Base-by-base conservation (phyloP, 163 green algal genomes). In the Coccomyxa subellipsoidea region DNA sequence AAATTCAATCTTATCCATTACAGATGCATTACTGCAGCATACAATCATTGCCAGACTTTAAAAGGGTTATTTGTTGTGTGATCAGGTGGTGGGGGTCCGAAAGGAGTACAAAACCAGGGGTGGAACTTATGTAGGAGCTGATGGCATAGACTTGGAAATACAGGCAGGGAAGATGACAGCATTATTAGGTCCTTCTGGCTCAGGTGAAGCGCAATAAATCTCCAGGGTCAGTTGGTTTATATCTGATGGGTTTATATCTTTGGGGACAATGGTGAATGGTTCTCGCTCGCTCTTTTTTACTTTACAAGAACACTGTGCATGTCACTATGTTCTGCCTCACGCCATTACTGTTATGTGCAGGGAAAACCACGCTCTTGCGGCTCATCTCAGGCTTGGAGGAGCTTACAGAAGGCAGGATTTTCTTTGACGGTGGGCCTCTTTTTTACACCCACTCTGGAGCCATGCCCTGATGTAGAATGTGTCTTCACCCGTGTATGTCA, bases 311-410 rank as follows among this genome's bases (percentile, higher is more conserved):
- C n/a, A n/a, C n/a, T n/a, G n/a, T n/a, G n/a, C n/a, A n/a, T n/a
- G n/a, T n/a, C n/a, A n/a, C n/a, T 32, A 78, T 34, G 69, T 31
- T 69, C 23, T 71, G 76, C 18, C 15, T 29, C 25, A 34, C 39
- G 7, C 23, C 38, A 6, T 32, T 80, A 7, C 4, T 80, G 29
- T 32, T 2, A 36, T 66, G 1, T 15, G 23, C 82, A 87, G 93
- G 93, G 82, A 97, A 96, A 85, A 96, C 91, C 21, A 96, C 92
- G 18, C 85, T 95, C 86, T 85, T 97, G 84, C 87, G 94, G n/a
- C 82, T 97, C 34, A 90, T 97, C 21, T 90, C 94, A 4, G 94
- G 94, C 47, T 85, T 97, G 70, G 94, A 97, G 80, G 78, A 81
- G 40, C 86, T 89, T 69, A 95, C 89, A 0, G 54, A 27, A 5